Evolutionary conservation across 1,139 yeast species (phyloP), one percentile per base, ranked within the genome.

Genomic region (Hyphopichia khmerensis): DNA sequence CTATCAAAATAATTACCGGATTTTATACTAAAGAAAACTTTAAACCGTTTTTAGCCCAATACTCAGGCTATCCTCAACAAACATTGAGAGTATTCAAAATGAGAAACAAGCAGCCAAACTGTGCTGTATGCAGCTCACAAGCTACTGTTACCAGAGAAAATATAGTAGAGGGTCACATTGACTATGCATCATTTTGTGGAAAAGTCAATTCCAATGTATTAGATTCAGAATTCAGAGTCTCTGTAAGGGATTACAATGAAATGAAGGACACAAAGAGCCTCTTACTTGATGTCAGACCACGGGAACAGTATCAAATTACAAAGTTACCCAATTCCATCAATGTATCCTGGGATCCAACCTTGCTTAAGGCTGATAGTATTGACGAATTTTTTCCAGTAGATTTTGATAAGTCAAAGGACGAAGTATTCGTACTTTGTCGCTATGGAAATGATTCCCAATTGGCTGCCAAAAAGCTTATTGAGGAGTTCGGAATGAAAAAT

Each of bases 371-470:
- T 2, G 65, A 63, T 5, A 47, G 48, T 40, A 48, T 69, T 14
- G 65, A 60, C 27, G 45, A 51, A 9, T 44, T 44, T 17, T 48
- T 67, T 5, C 74, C 73, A 0, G 26, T 35, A 1, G 50, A 39
- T n/a, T 51, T 56, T 31, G 47, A 53, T 30, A 62, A 62, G 43
- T 48, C 52, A 7, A 21, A 29, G 2, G 56, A 56, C 43, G 43
- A 46, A 0, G 51, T 73, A 1, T 73, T 59, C 47, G 82, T 87
- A 0, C 70, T 91, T 14, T 93, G 99, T 61, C 75, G 98, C 33
- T 83, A 73, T 57, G 99, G 99, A 5, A 90, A 89, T 59, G 98
- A 93, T 59, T 91, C 98, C 0, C 93, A 88, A 55, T 63, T 81
- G 16, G 96, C 96, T 0, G 82, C 87, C 0, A 64, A 71, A 46